Evolutionary conservation across 495 filamentous ascomycete species (phyloP), one percentile per base, ranked within the genome.

Genomic region (Penicillium manginii): DNA sequence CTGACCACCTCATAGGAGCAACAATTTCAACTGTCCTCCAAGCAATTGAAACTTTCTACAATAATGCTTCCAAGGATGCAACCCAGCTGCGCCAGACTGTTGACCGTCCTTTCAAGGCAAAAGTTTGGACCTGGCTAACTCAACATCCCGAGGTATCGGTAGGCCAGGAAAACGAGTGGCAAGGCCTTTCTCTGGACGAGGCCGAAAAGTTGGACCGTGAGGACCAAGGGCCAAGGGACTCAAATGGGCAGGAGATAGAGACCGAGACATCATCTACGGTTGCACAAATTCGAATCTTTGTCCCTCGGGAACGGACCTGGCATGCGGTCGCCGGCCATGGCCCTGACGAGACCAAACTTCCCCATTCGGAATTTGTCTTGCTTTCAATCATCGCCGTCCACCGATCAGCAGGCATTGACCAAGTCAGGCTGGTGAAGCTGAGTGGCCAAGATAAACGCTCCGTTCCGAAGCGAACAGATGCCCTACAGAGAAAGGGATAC

Each of bases 401-500:
- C 54, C 84, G 87, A 54, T 76, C 81, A 33, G 73, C 84, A 19
- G 93, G 93, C 14, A 89, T 97, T 39, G 73, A 88, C 2, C 93
- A 97, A 72, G 85, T 88, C 8, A 86, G 93, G 18, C 77, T 97
- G n/a, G 84, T 87, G 19, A 81, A 76, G 31, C 67, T 89, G 9
- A 91, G 90, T 58, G 87, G 88, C 18, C 93, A 97, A 73, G 91
- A 97, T 70, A 96, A 96, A 67, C 83, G 91, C 43, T 97, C 93
- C 2, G 84, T 96, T 6, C 91, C 93, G 12, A 85, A 85, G 50
- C 81, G 93, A 40, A 97, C 93, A 1, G 88, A 92, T 60, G 74
- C 80, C 2, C 81, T 97, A 18, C 83, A 83, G 19, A 78, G 80
- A 54, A 90, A 88, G 65, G 93, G 93, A 9, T 96, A 96, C 69